phyloP scores from a whole-genome alignment of 495 filamentous ascomycete species.

The Xylaria sp. region DNA sequence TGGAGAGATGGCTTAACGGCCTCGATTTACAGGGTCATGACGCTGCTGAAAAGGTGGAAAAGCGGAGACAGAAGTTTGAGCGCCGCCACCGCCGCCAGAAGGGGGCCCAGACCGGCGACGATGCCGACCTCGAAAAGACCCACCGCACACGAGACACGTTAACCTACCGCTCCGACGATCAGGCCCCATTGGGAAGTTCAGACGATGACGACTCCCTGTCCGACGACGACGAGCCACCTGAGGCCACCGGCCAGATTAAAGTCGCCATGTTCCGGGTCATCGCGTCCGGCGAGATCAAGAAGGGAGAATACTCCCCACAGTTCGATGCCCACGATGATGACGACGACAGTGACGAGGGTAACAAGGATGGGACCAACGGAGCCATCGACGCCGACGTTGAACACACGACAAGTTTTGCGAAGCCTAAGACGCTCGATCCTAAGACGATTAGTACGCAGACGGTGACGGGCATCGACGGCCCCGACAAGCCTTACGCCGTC shows the following conservation, averaged over 20 bases:
- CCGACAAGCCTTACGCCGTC: constrained; percentile 92
- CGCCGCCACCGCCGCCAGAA: constrained; percentile 77
- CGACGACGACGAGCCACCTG: constrained; percentile 87
- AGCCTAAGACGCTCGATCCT: constrained; percentile 95
- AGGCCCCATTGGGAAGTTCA: constrained; percentile 74
- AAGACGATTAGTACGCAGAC: constrained; percentile 98
- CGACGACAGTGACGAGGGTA: constrained; percentile 63
- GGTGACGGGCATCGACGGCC: constrained; percentile 95
- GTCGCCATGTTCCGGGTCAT: constrained; percentile 95
- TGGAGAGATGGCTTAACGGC: constrained; percentile 95
- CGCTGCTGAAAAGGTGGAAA: constrained; percentile 84
- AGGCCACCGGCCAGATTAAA: constrained; percentile 97
- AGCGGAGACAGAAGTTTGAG: constrained; percentile 85
- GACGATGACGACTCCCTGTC: constrained; percentile 78
- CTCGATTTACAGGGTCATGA: constrained; percentile 89
- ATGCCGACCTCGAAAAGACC: constrained; percentile 57
- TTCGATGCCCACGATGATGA: constrained; percentile 97
- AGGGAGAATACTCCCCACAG: constrained; percentile 96
- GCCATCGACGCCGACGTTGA: constrained; percentile 74
- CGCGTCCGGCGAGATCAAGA: constrained; percentile 95
- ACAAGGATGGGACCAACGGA: constrained; percentile 48
- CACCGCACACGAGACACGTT: constrained; percentile 61
- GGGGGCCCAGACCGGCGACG: constrained; percentile 55
- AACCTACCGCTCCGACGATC: constrained; percentile 76
- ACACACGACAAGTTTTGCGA: constrained; percentile 98